phyloP scores from a whole-genome alignment of 257 asterid species.

The Cynanchum wilfordii region DNA sequence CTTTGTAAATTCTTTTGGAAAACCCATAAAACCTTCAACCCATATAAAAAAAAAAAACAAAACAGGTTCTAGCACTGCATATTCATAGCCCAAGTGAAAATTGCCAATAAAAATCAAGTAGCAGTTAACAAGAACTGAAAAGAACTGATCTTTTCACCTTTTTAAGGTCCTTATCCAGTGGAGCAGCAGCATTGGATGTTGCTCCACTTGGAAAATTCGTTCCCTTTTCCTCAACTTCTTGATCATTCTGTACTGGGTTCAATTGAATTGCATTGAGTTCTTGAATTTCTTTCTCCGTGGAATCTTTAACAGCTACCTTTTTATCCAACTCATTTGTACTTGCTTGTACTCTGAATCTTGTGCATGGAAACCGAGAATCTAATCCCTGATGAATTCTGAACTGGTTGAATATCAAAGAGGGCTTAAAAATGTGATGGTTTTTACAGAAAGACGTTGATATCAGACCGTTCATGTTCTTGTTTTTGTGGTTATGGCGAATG shows the following conservation, averaged over 20 bases:
- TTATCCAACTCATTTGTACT: slow-evolving; percentile 45
- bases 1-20: not conserved
- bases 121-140: not conserved
- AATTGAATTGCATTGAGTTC: slow-evolving; percentile 4
- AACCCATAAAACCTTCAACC: not conserved
- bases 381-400: not conserved
- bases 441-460: slow-evolving; percentile 16
- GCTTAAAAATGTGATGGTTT: slow-evolving; percentile 7
- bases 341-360: slow-evolving; percentile 36
- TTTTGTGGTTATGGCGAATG: not conserved
- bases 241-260: slow-evolving; percentile 11
- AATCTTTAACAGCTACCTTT: slow-evolving; percentile 18
- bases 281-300: slow-evolving; percentile 27
- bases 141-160: slow-evolving; percentile 35
- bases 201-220: slow-evolving; percentile 30
- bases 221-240: slow-evolving; percentile 20
- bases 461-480: slow-evolving; percentile 15
- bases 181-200: slow-evolving; percentile 14
- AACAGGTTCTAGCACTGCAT: not conserved
- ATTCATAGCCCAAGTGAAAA: not conserved
- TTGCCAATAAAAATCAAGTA: not conserved
- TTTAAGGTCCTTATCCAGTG: slow-evolving; percentile 69
- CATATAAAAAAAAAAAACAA: not conserved
- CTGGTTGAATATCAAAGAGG: not conserved
- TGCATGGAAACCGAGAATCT: slow-evolving; percentile 12